phyloP scores from a whole-genome alignment of 108 stramenopile genomes.

The Skeletonema menzelii region DNA sequence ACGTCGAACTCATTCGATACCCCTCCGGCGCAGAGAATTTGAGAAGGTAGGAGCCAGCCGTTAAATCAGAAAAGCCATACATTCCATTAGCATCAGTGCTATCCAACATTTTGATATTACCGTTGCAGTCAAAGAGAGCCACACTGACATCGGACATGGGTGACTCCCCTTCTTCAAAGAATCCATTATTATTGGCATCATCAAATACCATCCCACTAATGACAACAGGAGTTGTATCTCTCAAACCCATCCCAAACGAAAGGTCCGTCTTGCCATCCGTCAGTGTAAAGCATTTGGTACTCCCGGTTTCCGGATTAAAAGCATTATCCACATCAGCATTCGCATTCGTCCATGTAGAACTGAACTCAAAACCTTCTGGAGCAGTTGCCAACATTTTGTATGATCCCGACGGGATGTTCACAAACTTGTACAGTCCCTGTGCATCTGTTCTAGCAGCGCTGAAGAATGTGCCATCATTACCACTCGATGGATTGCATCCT shows the following conservation, averaged over 20 bases:
- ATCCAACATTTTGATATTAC: neutral
- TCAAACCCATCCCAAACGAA: conserved; percentile 1
- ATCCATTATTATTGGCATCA: conserved; percentile 18
- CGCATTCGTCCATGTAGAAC: conserved; percentile 25
- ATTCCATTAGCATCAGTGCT: conserved; percentile 43
- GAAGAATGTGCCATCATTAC: neutral
- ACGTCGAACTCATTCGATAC: conserved; percentile 6
- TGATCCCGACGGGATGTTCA: conserved; percentile 18
- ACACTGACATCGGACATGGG: conserved; percentile 23
- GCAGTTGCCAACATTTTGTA: conserved; percentile 18
- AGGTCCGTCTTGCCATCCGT: conserved; percentile 3
- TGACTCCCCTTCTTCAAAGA: conserved; percentile 15
- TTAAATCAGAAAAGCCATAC: conserved; percentile 36
- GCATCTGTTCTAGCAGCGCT: conserved; percentile 15
- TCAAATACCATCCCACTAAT: conserved; percentile 21
- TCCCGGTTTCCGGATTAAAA: neutral
- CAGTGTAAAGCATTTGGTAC: conserved; percentile 4
- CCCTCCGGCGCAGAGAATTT: conserved; percentile 15
- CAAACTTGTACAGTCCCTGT: conserved; percentile 29
- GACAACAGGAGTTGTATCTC: neutral
- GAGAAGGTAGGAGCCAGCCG: conserved; percentile 18
- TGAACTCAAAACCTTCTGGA: conserved; percentile 14
- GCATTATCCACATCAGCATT: neutral
- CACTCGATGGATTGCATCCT: conserved; percentile 8
- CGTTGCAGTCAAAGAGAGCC: conserved; percentile 38